phyloP scores from a whole-genome alignment of 2,329 filamentous ascomycete genomes.

The Trematosphaeria pertusa region DNA sequence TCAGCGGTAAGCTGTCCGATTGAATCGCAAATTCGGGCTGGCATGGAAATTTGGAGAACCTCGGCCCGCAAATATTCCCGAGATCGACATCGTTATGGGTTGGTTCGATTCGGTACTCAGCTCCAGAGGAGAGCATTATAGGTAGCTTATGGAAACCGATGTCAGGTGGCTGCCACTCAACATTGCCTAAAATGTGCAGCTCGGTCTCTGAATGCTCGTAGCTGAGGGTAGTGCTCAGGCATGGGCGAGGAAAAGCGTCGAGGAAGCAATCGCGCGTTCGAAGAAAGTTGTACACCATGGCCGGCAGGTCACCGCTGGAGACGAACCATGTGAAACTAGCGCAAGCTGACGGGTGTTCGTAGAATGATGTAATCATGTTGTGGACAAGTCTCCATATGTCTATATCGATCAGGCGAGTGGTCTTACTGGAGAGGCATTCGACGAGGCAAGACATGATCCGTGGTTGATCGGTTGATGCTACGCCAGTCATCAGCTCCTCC shows the following conservation, averaged over 20 bases:
- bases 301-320: slow-evolving; percentile 29
- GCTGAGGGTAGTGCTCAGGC: slow-evolving; percentile 23
- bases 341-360: slow-evolving; percentile 10
- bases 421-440: slow-evolving; percentile 12
- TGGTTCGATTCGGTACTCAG: slow-evolving; percentile 32
- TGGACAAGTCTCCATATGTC: slow-evolving; percentile 28
- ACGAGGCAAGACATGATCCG: slow-evolving; percentile 15
- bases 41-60: slow-evolving; percentile 4
- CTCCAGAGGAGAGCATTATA: slow-evolving; percentile 11
- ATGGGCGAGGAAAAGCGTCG: slow-evolving; percentile 17
- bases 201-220: slow-evolving; percentile 8
- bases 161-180: slow-evolving; percentile 30
- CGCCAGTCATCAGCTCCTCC: too few relatives aligned
- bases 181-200: slow-evolving; percentile 21
- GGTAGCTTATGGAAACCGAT: slow-evolving; percentile 28
- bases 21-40: slow-evolving; percentile 11
- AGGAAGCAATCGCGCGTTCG: slow-evolving; percentile 42
- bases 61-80: neutral
- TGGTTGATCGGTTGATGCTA: neutral
- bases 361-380: slow-evolving; percentile 35
- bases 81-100: slow-evolving; percentile 12
- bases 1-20: slow-evolving; percentile 21
- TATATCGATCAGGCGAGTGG: slow-evolving; percentile 23
- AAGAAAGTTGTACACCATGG: slow-evolving; percentile 40
- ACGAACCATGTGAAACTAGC: slow-evolving; percentile 27